phyloP scores from a whole-genome alignment of 2,329 filamentous ascomycete species.

The Hirsutella rhossiliensis region DNA sequence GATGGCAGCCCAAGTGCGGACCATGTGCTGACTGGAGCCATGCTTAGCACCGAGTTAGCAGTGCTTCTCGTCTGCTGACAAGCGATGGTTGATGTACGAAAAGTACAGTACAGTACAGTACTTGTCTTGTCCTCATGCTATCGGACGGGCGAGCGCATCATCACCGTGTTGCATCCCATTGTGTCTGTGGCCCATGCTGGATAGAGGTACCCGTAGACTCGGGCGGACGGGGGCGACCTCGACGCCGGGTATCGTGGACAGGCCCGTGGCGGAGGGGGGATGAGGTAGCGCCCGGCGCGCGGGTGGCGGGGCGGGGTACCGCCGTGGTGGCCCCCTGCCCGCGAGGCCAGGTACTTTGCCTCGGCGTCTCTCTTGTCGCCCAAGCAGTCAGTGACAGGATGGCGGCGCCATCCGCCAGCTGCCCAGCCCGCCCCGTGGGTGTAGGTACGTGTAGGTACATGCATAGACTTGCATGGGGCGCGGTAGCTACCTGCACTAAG shows the following conservation, averaged over 20 bases:
- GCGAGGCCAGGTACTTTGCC: background rate
- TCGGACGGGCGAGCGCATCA: too few relatives aligned
- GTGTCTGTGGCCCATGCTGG: background rate
- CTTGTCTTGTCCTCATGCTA: too few relatives aligned
- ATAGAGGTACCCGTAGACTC: background rate
- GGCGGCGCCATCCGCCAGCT: too few relatives aligned
- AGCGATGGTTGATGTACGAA: too few relatives aligned
- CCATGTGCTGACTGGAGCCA: background rate
- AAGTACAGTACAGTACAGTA: too few relatives aligned
- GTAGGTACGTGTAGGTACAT: too few relatives aligned
- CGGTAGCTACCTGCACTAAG: too few relatives aligned
- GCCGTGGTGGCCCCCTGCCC: background rate
- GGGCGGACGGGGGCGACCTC: background rate
- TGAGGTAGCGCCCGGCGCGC: background rate
- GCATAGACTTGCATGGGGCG: too few relatives aligned
- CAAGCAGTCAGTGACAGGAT: too few relatives aligned
- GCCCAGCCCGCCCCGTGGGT: too few relatives aligned
- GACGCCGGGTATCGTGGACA: background rate
- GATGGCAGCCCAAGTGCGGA: background rate
- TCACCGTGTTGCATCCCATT: background rate
- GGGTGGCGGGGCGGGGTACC: background rate
- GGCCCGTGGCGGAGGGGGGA: background rate
- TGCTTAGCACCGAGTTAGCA: background rate
- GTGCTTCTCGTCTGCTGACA: background rate
- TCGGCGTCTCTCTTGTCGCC: background rate